phyloP scores from a whole-genome alignment of 495 filamentous ascomycete genomes.

The Daldinia vernicosa region DNA sequence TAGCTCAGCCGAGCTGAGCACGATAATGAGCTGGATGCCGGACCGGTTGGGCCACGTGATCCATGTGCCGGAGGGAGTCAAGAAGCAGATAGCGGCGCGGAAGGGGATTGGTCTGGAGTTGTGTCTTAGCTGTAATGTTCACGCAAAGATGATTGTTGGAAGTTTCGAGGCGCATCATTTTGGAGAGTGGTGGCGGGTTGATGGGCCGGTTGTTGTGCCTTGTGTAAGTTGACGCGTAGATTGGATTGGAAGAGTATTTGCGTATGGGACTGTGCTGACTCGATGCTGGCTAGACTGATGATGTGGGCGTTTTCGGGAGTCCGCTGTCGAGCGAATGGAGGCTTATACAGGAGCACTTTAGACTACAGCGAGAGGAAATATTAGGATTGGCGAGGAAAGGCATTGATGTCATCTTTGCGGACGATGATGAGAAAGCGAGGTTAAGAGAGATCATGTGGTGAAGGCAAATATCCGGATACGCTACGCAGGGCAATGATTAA shows the following conservation, averaged over 20 bases:
- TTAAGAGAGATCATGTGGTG: slow-evolving; percentile 62
- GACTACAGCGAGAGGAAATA: slow-evolving; percentile 63
- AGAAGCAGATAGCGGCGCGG: slow-evolving; percentile 61
- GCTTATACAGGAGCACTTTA: slow-evolving; percentile 77
- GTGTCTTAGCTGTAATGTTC: slow-evolving; percentile 83
- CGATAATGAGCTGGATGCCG: slow-evolving; percentile 70
- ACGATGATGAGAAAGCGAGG: slow-evolving; percentile 67
- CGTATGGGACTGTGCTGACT: slow-evolving; percentile 14
- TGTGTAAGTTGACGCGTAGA: slow-evolving; percentile 43
- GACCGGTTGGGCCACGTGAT: slow-evolving; percentile 84
- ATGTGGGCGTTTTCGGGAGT: slow-evolving; percentile 85
- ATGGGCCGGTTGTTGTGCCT: slow-evolving; percentile 48
- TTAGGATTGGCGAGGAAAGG: slow-evolving; percentile 64
- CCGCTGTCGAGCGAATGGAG: slow-evolving; percentile 81
- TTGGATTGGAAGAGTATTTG: too few species aligned
- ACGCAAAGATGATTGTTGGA: slow-evolving; percentile 74
- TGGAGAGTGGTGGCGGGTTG: slow-evolving; percentile 65
- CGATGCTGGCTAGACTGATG: slow-evolving; percentile 73
- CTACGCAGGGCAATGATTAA: neutral
- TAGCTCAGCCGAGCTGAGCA: slow-evolving; percentile 64
- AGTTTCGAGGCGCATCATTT: slow-evolving; percentile 78
- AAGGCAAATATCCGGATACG: neutral
- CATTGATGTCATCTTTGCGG: slow-evolving; percentile 71
- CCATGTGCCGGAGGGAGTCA: slow-evolving; percentile 68
- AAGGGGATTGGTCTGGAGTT: slow-evolving; percentile 72